Evolutionary conservation across 306 rosid species (phyloP), one percentile per base, ranked within the genome.

Genomic region (Cercis canadensis): DNA sequence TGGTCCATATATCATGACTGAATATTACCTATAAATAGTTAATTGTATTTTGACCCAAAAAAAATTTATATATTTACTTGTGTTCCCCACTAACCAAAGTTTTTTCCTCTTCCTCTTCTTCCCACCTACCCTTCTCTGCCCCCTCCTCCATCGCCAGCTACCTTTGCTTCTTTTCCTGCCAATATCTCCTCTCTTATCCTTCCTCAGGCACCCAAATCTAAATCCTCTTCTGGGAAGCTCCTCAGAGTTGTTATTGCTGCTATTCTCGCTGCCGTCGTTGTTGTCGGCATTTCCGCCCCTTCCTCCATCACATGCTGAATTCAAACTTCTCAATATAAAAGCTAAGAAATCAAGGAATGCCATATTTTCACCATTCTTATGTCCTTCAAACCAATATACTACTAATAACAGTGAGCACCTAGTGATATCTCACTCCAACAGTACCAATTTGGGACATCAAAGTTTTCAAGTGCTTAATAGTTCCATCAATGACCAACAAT

Each of bases 111-210:
- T n/a, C n/a, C n/a, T n/a, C n/a, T 93, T 67, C 90, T 93, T 81
- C 98, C 98, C 0, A n/a, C 88, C 11, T 84, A 77, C 70, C 89
- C 88, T 5, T 72, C 93, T 0, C 82, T 92, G 0, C 92, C 96
- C 11, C 88, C 98, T 0, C 89, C 97, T 0, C 81, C 97, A 0
- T 65, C 98, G 9, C 87, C 96, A 4, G 79, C 90, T 1, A 52
- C 82, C 21, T 85, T 79, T 21, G 97, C 93, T 8, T 81, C 98
- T 19, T 93, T 90, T 79, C 98, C 98, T 3, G 97, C 97, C 2
- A 94, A 94, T 58, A 91, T 94, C 39, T 91, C 99, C 56, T 89
- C 97, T 13, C 91, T 94, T 18, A 88, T 85, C 21, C 61, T 91
- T 47, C 99, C 99, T 12, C 83, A 77, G 11, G 1, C 89, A 16